These are phyloP conservation scores for Extremus antarcticus DNA, from an alignment of 495 filamentous ascomycete genomes.

Conservation along the genomic window DNA sequence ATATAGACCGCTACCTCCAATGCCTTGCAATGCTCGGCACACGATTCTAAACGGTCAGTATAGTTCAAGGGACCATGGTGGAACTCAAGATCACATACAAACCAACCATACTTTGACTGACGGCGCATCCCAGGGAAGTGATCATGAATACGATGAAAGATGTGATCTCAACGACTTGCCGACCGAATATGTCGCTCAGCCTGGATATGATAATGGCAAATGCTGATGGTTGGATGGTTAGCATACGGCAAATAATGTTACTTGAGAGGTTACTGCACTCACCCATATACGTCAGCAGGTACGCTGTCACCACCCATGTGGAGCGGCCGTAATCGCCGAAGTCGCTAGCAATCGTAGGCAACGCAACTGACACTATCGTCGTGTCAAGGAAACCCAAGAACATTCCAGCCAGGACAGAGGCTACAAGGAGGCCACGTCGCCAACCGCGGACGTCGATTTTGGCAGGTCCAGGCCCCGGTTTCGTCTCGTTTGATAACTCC, in stretches of 20 bases:
- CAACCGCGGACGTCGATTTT: neutral
- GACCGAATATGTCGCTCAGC: conserved; percentile 1
- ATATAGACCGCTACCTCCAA: conserved; percentile 9
- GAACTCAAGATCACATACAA: neutral
- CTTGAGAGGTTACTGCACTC: neutral
- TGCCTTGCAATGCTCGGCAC: conserved; percentile 7
- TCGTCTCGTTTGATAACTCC: neutral
- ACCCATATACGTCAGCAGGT: conserved; percentile 11
- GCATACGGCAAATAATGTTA: neutral
- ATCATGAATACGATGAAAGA: conserved; percentile 7
- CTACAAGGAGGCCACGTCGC: neutral
- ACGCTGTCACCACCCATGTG: conserved; percentile 9
- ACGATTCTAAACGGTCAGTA: conserved; percentile 2
- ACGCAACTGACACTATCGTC: conserved; percentile 5
- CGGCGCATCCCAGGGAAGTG: conserved; percentile 4
- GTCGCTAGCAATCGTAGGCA: conserved; percentile 4
- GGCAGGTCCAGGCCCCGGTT: neutral
- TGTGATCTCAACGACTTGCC: neutral
- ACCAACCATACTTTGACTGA: conserved; percentile 1
- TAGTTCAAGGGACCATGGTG: too few relatives aligned
- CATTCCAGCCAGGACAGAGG: neutral
- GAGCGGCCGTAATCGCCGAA: conserved; percentile 4
- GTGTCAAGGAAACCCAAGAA: conserved; percentile 8
- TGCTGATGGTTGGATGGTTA: neutral
- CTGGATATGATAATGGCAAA: conserved; percentile 3